phyloP scores from a whole-genome alignment of 2,329 filamentous ascomycete species.

The Ceratocystis albifundus region DNA sequence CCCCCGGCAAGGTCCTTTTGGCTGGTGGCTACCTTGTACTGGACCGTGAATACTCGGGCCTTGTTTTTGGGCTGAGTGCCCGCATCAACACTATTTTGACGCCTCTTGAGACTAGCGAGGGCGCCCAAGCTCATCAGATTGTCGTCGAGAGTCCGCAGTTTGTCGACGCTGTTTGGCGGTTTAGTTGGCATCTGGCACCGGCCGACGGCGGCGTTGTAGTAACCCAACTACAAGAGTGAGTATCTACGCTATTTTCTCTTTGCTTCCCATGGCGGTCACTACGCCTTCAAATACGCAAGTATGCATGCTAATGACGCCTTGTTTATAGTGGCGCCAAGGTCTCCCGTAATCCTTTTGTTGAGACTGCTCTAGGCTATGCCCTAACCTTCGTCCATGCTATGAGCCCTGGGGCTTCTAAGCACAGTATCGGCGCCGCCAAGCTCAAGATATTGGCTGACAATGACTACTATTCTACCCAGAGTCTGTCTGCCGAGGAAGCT shows the following conservation, averaged over 20 bases:
- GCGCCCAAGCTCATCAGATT: constrained; percentile 58
- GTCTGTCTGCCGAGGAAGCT: constrained; percentile 25
- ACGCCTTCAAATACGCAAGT: too few relatives aligned
- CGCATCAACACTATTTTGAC: constrained; percentile 53
- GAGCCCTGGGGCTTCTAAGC: constrained; percentile 28
- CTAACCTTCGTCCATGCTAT: constrained; percentile 62
- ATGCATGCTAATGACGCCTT: neutral
- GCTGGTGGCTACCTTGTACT: constrained; percentile 92
- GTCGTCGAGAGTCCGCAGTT: constrained; percentile 90
- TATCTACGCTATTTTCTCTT: constrained; percentile 26
- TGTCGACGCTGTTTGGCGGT: constrained; percentile 73
- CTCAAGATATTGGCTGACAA: constrained; percentile 89
- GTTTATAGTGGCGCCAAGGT: constrained; percentile 33
- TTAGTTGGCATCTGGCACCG: constrained; percentile 61
- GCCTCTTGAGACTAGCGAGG: constrained; percentile 47
- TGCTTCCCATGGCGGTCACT: neutral
- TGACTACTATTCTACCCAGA: constrained; percentile 75
- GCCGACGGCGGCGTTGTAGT: constrained; percentile 68
- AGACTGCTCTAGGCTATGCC: constrained; percentile 78
- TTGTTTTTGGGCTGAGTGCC: constrained; percentile 56
- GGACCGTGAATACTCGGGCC: constrained; percentile 70
- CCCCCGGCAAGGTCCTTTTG: constrained; percentile 89
- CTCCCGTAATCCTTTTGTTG: constrained; percentile 67
- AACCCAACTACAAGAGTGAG: constrained; percentile 67
- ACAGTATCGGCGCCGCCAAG: constrained; percentile 53